These are phyloP conservation scores for Fusarium vanettenii DNA, from an alignment of 2,329 filamentous ascomycete species.

Conservation along the genomic window DNA sequence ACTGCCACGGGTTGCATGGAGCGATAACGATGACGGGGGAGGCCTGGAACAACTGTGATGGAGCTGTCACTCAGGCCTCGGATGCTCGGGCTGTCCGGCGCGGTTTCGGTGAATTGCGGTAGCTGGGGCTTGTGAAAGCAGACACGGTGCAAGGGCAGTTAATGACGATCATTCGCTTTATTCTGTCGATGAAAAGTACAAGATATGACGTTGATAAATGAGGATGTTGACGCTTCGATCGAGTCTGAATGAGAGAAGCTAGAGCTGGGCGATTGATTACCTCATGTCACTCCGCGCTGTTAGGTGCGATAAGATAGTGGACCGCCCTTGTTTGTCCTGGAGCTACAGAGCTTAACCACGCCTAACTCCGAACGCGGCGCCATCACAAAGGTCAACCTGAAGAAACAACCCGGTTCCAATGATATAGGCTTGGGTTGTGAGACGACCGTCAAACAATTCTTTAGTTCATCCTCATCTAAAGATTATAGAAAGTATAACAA, in stretches of 20 bases:
- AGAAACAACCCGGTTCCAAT: not conserved
- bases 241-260: not conserved
- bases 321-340: constrained; percentile 9
- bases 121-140: not conserved
- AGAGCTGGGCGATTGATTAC: not conserved
- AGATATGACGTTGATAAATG: not conserved
- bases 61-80: constrained; percentile 45
- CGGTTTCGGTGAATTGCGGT: constrained; percentile 12
- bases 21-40: constrained; percentile 25
- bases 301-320: constrained; percentile 43
- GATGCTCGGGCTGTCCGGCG: constrained; percentile 27
- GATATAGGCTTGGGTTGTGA: too few species aligned
- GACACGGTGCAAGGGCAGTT: not conserved
- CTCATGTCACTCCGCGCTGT: not conserved
- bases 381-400: not conserved
- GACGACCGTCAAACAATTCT: not conserved
- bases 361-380: constrained; percentile 13
- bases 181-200: not conserved
- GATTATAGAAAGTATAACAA: not conserved
- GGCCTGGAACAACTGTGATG: constrained; percentile 43
- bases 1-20: constrained; percentile 50
- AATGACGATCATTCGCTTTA: not conserved
- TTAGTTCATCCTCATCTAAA: not conserved
- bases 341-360: constrained; percentile 12
- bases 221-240: not conserved